Conservation (phyloP, 306 rosid genomes). For the Vigna unguiculata region DNA sequence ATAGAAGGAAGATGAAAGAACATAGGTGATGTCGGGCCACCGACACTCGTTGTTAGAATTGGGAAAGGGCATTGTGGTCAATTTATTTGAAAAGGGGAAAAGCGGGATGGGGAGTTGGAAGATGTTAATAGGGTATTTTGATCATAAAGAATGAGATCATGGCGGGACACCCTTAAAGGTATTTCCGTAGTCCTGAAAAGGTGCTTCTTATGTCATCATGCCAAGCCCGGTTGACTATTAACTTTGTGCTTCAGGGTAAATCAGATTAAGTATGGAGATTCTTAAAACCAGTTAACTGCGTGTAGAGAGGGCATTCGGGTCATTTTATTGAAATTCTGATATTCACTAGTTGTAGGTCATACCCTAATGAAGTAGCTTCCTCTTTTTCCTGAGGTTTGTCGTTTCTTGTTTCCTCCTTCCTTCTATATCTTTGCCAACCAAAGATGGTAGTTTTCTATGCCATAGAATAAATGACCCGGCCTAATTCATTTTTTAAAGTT, state of each 20-base stretch:
- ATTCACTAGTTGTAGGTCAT: constrained; percentile 27
- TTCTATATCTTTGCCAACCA: not conserved
- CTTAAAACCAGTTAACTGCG: not conserved
- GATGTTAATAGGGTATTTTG: constrained; percentile 42
- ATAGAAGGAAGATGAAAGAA: constrained; percentile 31
- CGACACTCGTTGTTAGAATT: constrained; percentile 64
- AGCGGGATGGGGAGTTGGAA: constrained; percentile 26
- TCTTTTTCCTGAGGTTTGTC: constrained; percentile 22
- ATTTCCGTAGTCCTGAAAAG: constrained; percentile 67
- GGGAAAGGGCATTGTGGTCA: constrained; percentile 54
- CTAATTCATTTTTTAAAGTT: not conserved
- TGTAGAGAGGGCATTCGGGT: constrained; percentile 36
- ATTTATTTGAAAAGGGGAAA: constrained; percentile 22
- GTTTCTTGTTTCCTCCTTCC: not conserved
- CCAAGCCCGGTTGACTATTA: constrained; percentile 45
- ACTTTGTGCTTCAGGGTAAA: constrained; percentile 25
- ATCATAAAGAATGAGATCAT: constrained; percentile 50
- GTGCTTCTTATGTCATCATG: constrained; percentile 47
- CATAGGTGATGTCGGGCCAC: constrained; percentile 63
- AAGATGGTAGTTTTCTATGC: not conserved
- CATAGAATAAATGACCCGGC: not conserved
- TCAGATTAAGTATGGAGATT: constrained; percentile 15
- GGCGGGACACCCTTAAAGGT: constrained; percentile 52
- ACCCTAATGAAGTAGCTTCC: constrained; percentile 15
- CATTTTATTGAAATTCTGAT: constrained; percentile 32